Conservation (phyloP, 1,284 basidiomycete genomes). For the Microbotryum saponariae region DNA sequence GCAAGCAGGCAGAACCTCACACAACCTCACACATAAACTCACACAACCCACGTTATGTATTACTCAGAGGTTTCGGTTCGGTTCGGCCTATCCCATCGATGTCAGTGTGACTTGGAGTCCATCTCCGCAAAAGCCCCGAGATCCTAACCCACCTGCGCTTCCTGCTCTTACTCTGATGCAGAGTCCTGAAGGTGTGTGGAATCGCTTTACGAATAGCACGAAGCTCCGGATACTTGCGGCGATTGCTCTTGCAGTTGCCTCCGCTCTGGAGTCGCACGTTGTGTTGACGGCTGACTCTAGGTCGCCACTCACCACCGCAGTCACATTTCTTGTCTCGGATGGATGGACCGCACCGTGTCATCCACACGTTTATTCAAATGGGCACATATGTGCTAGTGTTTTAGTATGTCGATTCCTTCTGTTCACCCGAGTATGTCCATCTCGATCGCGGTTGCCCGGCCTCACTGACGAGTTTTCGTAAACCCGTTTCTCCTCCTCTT, state of each 20-base stretch:
- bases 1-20: too few relatives aligned
- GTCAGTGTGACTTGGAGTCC: slow-evolving; percentile 1
- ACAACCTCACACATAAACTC: too few relatives aligned
- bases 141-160: not conserved
- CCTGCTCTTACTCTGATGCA: not conserved
- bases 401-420: slow-evolving; percentile 31
- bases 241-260: not conserved
- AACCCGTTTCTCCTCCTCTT: too few relatives aligned
- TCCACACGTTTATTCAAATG: slow-evolving; percentile 42
- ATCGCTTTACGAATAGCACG: not conserved
- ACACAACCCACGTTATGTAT: too few relatives aligned
- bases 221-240: not conserved
- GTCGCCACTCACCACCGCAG: slow-evolving; percentile 32
- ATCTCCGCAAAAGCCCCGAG: not conserved
- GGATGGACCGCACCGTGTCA: slow-evolving; percentile 41
- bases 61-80: slow-evolving; percentile 24
- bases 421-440: not conserved
- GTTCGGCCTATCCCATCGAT: slow-evolving; percentile 23
- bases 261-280: not conserved
- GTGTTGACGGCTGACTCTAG: not conserved
- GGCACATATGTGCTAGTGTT: slow-evolving; percentile 43
- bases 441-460: not conserved
- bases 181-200: not conserved
- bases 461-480: not conserved
- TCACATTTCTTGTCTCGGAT: slow-evolving; percentile 40